Base-by-base conservation (phyloP, 139 green algal genomes). In the Chlamydomonas schloesseri region DNA sequence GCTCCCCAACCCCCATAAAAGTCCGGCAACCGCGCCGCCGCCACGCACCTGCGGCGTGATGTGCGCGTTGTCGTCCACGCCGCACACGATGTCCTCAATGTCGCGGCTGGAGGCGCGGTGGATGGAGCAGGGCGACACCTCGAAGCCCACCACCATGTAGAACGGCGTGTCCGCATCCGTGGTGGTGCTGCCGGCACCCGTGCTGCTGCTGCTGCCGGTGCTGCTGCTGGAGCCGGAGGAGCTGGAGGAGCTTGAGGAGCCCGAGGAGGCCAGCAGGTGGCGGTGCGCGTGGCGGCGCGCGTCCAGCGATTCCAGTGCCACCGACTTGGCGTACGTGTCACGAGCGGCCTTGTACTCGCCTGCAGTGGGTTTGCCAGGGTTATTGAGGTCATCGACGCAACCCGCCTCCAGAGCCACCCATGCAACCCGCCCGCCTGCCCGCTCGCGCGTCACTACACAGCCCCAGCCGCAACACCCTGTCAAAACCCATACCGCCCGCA, bases 91-190 rank as follows among this genome's bases (percentile, higher is more conserved):
- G 36, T 91, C 69, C 86, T 96, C 93, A 6, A 96, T 73, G 10
- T 87, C 69, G 58, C 92, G 78, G 31, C 93, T 93, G 1, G 93
- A 67, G 29, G 89, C 74, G 64, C 96, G 94, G 80, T 89, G 71
- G 73, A 98, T 96, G 89, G 93, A 97, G 93, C 97, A 99, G 15
- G 95, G 93, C 37, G 94, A 91, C 46, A 86, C 80, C 53, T 86
- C 80, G 58, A 86, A 86, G 23, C 80, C 80, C 1, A 86, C 80
- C 65, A 86, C 80, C 80, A 86, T 86, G 80, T 78, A 86, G 80
- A 42, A 86, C 26, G 68, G 62, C 33, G 57, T 31, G 42, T 77
- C 33, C 62, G 20, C 65, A 26, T 72, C 67, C n/a, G 50, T 80
- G 65, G 50, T 68, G 42, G 29, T 68, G 42, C 6, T 8, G 60